A percentile compares a stretch with the other conserved stretches of the same genome.
Conservation (phyloP, 805 yeast genomes). For the Yarrowia deformans region DNA sequence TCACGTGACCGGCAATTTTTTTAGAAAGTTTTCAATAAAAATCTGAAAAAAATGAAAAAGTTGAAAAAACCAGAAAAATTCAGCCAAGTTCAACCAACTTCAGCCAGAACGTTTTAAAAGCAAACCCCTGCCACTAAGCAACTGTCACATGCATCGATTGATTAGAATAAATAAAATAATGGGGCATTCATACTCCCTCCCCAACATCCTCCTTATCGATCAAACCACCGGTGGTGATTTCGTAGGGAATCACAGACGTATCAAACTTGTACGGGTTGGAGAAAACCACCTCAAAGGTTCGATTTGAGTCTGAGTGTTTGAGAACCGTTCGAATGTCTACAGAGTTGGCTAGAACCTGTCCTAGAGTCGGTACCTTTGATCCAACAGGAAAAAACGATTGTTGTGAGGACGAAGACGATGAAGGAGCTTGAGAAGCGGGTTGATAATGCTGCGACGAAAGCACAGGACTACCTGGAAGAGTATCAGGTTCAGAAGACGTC, state of each 20-base stretch:
- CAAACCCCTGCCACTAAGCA: too few species aligned
- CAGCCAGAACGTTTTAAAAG: too few species aligned
- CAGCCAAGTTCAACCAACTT: too few species aligned
- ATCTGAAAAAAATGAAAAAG: not conserved
- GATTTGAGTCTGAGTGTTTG: not conserved
- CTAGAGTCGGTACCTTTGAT: constrained; percentile 13
- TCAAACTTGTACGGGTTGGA: constrained; percentile 7
- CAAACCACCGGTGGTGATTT: constrained; percentile 3
- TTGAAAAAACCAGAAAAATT: not conserved
- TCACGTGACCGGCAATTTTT: constrained; percentile 19
- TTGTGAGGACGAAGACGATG: not conserved
- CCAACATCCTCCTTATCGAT: not conserved
- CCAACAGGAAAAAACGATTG: not conserved
- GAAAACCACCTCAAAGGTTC: constrained; percentile 23
- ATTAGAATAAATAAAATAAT: not conserved
- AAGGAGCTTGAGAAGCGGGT: too few species aligned
- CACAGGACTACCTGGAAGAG: not conserved
- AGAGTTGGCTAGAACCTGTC: constrained; percentile 7
- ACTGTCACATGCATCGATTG: not conserved
- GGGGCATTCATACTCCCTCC: not conserved
- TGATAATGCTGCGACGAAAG: too few species aligned
- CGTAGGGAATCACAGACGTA: constrained; percentile 4
- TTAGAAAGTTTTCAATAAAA: not conserved
- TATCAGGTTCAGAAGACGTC: constrained; percentile 3
- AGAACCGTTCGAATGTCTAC: constrained; percentile 12